phyloP scores from a whole-genome alignment of 768 basidiomycete genomes.

The Mycena epipterygia region DNA sequence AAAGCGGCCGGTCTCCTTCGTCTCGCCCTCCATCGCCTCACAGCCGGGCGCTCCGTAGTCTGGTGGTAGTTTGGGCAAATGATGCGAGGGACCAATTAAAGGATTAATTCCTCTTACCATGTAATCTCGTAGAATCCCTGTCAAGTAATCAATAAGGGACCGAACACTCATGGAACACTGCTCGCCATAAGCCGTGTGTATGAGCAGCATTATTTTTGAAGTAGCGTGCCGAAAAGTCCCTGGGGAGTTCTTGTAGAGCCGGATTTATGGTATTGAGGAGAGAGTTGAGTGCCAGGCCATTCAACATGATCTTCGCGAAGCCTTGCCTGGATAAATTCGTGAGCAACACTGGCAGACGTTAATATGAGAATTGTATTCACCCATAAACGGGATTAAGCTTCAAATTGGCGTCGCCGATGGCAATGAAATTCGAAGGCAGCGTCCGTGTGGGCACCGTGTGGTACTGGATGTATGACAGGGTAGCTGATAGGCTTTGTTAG shows the following conservation, averaged over 20 bases:
- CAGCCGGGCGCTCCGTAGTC: constrained; percentile 36
- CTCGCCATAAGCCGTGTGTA: constrained; percentile 33
- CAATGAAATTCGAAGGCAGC: constrained; percentile 41
- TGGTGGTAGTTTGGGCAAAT: constrained; percentile 6
- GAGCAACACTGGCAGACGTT: background rate
- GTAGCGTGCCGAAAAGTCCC: constrained; percentile 23
- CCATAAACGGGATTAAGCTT: constrained; percentile 39
- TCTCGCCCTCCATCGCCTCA: constrained; percentile 32
- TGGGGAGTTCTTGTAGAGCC: background rate
- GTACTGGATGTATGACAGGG: constrained; percentile 33
- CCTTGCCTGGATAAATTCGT: constrained; percentile 33
- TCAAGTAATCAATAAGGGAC: constrained; percentile 1
- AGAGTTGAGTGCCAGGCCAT: constrained; percentile 38
- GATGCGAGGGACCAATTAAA: background rate
- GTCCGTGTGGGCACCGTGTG: constrained; percentile 32
- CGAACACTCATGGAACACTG: background rate
- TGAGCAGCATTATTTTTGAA: constrained; percentile 22
- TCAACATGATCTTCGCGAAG: constrained; percentile 38
- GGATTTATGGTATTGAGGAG: constrained; percentile 20
- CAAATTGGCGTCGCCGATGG: constrained; percentile 40
- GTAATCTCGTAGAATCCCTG: constrained; percentile 31
- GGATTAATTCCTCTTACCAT: constrained; percentile 21
- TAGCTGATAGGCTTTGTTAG: constrained; percentile 17
- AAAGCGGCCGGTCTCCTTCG: constrained; percentile 11
- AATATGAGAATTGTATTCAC: constrained; percentile 24